phyloP scores from a whole-genome alignment of 1,284 basidiomycete genomes.

The Rhodotorula sp. region DNA sequence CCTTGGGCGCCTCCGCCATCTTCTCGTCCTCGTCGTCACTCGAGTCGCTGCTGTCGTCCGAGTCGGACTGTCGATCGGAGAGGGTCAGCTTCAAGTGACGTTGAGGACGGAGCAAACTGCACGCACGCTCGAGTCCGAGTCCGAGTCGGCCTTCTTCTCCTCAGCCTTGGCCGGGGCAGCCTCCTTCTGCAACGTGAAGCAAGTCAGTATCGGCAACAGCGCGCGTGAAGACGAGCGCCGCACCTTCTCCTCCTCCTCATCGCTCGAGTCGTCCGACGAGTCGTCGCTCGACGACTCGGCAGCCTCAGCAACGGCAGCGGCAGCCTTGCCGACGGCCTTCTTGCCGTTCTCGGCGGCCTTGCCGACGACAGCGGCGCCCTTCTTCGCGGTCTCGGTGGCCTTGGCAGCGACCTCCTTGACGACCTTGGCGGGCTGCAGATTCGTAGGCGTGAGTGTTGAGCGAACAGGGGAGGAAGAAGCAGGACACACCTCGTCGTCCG shows the following conservation, averaged over 20 bases:
- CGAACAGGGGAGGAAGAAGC: too few species aligned
- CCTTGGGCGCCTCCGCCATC: slow-evolving; percentile 59
- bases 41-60: slow-evolving; percentile 31
- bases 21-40: slow-evolving; percentile 51
- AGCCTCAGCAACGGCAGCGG: slow-evolving; percentile 30
- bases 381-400: slow-evolving; percentile 2
- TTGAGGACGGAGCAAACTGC: background rate
- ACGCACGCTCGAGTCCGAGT: slow-evolving; percentile 13
- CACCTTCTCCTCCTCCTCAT: slow-evolving; percentile 29
- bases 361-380: slow-evolving; percentile 11
- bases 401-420: slow-evolving; percentile 29
- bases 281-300: slow-evolving; percentile 30
- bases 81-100: slow-evolving; percentile 12
- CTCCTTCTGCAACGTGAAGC: slow-evolving; percentile 8
- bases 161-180: slow-evolving; percentile 16
- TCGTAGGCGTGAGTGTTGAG: background rate
- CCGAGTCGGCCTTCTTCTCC: slow-evolving; percentile 37
- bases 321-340: slow-evolving; percentile 35
- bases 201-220: background rate
- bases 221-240: background rate
- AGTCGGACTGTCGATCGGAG: background rate
- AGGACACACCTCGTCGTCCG: slow-evolving; percentile 34
- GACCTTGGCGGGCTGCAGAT: slow-evolving; percentile 31
- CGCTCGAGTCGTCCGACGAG: slow-evolving; percentile 41
- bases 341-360: slow-evolving; percentile 10